These are phyloP conservation scores for Yamadazyma taylorii DNA, from an alignment of 1,139 yeast genomes.

Conservation along the genomic window DNA sequence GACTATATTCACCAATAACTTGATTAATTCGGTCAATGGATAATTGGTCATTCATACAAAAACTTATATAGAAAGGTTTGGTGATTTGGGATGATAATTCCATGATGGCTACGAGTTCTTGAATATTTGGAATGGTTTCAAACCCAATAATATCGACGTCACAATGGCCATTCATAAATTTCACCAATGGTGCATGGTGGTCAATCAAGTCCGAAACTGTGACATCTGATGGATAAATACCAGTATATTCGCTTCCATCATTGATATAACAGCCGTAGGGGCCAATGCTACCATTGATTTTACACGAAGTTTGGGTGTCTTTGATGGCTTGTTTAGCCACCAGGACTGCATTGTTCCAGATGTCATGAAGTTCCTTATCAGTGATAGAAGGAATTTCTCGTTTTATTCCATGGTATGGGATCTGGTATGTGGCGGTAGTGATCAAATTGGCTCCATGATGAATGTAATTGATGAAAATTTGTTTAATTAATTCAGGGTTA, in stretches of 20 bases:
- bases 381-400: slow-evolving; percentile 4
- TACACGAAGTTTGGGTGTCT: slow-evolving; percentile 6
- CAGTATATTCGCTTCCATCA: slow-evolving; percentile 70
- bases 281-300: slow-evolving; percentile 55
- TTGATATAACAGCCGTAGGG: slow-evolving; percentile 70
- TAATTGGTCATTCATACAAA: slow-evolving; percentile 25
- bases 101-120: slow-evolving; percentile 44
- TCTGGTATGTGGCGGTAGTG: slow-evolving; percentile 65
- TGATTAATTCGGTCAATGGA: slow-evolving; percentile 22
- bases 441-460: slow-evolving; percentile 56
- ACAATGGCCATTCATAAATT: slow-evolving; percentile 31
- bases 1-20: slow-evolving; percentile 6
- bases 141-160: slow-evolving; percentile 55
- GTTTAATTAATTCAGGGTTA: slow-evolving; percentile 45
- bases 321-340: slow-evolving; percentile 31
- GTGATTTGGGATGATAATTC: slow-evolving; percentile 10
- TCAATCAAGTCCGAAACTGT: slow-evolving; percentile 29
- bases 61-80: slow-evolving; percentile 32
- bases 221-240: slow-evolving; percentile 43
- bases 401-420: slow-evolving; percentile 37
- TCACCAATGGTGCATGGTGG: slow-evolving; percentile 52
- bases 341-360: slow-evolving; percentile 34
- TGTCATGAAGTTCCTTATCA: slow-evolving; percentile 22
- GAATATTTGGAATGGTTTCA: slow-evolving; percentile 63
- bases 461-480: slow-evolving; percentile 53